Evolutionary conservation across 2,329 filamentous ascomycete genomes (phyloP), one percentile per base, ranked within the genome.

Genomic region (Byssothecium circinans): DNA sequence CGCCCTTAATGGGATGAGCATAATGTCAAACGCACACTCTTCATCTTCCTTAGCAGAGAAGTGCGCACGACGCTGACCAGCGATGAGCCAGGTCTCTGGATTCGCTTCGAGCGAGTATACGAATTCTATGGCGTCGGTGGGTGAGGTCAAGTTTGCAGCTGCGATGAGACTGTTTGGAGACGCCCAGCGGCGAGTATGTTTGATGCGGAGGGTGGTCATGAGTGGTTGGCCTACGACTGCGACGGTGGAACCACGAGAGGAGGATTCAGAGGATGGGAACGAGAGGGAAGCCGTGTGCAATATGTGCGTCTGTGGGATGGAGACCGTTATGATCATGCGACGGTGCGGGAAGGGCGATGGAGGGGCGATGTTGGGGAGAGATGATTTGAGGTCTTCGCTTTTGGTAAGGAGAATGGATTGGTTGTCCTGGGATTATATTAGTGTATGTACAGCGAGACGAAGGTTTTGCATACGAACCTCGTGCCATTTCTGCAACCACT

Each of bases 321-420:
- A 90, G 12, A 99, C 91, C 0, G 91, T 89, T 43, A 99, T 95
- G 23, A 87, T 77, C 58, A 99, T 91, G 11, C 84, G 85, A 17
- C 80, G 80, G 52, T 70, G 77, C 17, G 80, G 74, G 18, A 67
- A 69, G 63, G 33, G 60, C 3, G 62, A 68, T 25, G 46, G 53
- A 36, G 62, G 60, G 3, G 65, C 61, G 51, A 32, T 52, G n/a
- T 49, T 29, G 3, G 55, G 22, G 25, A 40, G 18, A 12, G 35
- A 18, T 4, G 64, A 1, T 8, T 43, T 39, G 2, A 49, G 19
- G 29, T 41, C 35, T 2, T 40, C 11, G 2, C 39, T 38, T 20
- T 53, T 51, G 2, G 53, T 38, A 67, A 70, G 1, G 12, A 55
- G 15, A 36, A 63, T 57, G 34, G 48, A 47, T 46, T 45, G 43